phyloP scores from a whole-genome alignment of 1,284 basidiomycete species.

The Rhizopogon parksii region DNA sequence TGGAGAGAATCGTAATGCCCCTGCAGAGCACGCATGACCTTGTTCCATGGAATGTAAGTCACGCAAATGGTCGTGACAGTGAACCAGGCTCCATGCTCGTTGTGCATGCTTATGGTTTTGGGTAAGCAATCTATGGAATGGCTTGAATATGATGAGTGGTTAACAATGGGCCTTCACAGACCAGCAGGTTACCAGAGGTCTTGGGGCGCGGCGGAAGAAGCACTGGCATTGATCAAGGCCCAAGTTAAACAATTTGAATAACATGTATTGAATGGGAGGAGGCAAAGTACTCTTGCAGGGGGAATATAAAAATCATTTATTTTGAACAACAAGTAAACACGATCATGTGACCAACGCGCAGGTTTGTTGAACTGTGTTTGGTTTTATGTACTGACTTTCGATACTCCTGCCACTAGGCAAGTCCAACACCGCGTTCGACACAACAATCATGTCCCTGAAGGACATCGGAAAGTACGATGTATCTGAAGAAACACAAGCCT shows the following conservation, averaged over 20 bases:
- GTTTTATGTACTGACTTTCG: constrained; percentile 1
- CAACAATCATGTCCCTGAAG: constrained; percentile 45
- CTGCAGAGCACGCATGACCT: constrained; percentile 24
- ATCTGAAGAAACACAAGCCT: constrained; percentile 48
- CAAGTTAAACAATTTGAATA: background rate
- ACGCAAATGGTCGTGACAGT: constrained; percentile 7
- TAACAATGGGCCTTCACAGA: constrained; percentile 17
- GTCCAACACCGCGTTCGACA: constrained; percentile 13
- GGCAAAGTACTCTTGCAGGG: too few species aligned
- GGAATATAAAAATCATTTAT: too few species aligned
- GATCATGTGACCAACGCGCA: constrained; percentile 9
- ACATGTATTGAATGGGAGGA: too few species aligned
- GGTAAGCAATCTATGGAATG: constrained; percentile 28
- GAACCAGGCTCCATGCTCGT: constrained; percentile 34
- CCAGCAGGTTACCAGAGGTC: constrained; percentile 47
- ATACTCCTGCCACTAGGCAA: constrained; percentile 3
- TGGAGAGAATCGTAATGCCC: constrained; percentile 38
- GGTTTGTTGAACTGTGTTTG: constrained; percentile 2
- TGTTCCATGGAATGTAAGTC: constrained; percentile 20
- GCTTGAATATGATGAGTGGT: constrained; percentile 4
- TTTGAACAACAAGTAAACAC: background rate
- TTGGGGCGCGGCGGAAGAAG: constrained; percentile 47
- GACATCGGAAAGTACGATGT: constrained; percentile 55
- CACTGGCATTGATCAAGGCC: constrained; percentile 26
- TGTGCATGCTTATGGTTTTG: constrained; percentile 63